These are phyloP conservation scores for Orbilia blumenaviensis DNA, from an alignment of 2,329 filamentous ascomycete genomes.

Conservation along the genomic window DNA sequence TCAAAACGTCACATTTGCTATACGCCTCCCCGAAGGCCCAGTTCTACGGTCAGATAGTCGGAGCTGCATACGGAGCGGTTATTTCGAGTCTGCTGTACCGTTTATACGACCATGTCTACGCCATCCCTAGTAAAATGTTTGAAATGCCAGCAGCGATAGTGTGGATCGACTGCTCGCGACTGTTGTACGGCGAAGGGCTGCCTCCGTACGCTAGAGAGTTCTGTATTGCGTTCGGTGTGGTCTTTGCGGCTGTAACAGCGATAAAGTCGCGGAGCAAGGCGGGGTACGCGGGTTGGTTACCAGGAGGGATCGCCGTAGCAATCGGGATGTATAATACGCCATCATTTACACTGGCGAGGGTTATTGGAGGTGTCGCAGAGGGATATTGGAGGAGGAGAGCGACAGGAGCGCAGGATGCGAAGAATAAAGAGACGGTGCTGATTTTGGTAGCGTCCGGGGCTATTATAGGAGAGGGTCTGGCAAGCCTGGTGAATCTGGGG, in stretches of 20 bases:
- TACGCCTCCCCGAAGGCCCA: conserved; percentile 93
- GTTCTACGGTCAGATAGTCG: conserved; percentile 95
- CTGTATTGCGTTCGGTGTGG: conserved; percentile 75
- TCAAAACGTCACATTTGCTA: conserved; percentile 93
- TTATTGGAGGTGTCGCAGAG: conserved; percentile 77
- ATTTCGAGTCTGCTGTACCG: conserved; percentile 87
- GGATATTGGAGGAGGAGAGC: conserved; percentile 77
- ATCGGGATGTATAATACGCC: conserved; percentile 98
- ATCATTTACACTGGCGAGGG: conserved; percentile 89
- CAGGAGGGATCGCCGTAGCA: conserved; percentile 93
- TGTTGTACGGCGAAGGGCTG: conserved; percentile 89
- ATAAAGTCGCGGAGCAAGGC: conserved; percentile 64
- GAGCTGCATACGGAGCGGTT: conserved; percentile 83
- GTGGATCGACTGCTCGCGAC: conserved; percentile 93
- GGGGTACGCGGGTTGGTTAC: conserved; percentile 66
- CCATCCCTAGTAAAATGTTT: conserved; percentile 87
- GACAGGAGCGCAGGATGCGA: conserved; percentile 61
- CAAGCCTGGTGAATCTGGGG: conserved; percentile 88
- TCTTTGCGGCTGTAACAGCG: conserved; percentile 78
- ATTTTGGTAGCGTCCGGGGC: conserved; percentile 90
- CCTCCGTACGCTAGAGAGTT: conserved; percentile 84
- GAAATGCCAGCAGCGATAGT: conserved; percentile 94
- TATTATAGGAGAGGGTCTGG: conserved; percentile 88
- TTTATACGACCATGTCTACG: conserved; percentile 88
- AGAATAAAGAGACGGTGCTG: conserved; percentile 73